A percentile compares a stretch with the other conserved stretches of the same genome.
Conservation (phyloP, 164 flowering plant species). For the Akebia trifoliata region DNA sequence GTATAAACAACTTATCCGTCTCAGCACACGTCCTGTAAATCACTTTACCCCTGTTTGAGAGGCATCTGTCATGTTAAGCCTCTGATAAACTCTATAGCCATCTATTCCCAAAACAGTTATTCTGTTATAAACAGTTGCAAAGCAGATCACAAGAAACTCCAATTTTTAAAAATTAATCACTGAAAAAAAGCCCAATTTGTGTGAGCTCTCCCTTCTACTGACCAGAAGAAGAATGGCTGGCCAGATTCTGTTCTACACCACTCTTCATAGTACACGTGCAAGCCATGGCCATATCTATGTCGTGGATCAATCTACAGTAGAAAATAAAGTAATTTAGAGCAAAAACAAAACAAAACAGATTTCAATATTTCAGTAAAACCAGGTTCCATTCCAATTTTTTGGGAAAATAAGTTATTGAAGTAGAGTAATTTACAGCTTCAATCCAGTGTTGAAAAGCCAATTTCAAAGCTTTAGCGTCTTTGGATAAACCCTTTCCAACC, state of each 20-base stretch:
- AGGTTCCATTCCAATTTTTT: neutral
- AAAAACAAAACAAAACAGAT: neutral
- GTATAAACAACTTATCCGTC: too few species aligned
- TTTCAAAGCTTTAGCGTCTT: constrained; percentile 62
- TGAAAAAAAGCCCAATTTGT: too few species aligned
- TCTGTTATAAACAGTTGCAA: too few species aligned
- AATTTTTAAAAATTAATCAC: too few species aligned
- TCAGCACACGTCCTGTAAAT: too few species aligned
- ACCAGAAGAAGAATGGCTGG: constrained; percentile 97
- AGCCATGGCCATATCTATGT: constrained; percentile 85
- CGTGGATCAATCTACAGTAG: constrained; percentile 74
- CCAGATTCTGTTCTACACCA: constrained; percentile 69
- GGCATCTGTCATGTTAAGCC: too few species aligned
- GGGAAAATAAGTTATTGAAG: neutral
- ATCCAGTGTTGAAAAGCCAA: constrained; percentile 95
- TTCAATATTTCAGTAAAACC: neutral
- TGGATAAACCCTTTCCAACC: constrained; percentile 83
- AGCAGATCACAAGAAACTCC: too few species aligned
- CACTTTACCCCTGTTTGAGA: too few species aligned
- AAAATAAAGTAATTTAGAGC: neutral
- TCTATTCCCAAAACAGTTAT: too few species aligned
- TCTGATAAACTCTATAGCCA: too few species aligned
- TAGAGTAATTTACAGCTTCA: constrained; percentile 64
- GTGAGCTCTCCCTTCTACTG: constrained; percentile 10
- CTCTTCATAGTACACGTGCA: constrained; percentile 72